Percentiles rank a stretch among this genome's conserved stretches.
phyloP scores from a whole-genome alignment of 345 rosid species.

The Luvunga scandens region DNA sequence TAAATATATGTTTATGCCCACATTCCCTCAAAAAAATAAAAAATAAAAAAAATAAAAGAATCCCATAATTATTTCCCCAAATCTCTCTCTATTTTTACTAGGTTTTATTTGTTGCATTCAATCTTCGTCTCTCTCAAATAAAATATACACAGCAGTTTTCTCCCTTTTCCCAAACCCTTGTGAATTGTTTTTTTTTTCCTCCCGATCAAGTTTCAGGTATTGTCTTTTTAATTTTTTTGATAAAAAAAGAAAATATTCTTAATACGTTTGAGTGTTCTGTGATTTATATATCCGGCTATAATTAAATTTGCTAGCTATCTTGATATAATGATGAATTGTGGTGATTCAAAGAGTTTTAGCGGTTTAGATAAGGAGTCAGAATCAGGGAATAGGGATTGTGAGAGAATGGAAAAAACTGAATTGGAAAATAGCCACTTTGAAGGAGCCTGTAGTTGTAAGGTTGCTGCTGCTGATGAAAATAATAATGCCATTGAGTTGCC shows the following conservation, averaged over 20 bases:
- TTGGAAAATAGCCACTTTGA: not conserved
- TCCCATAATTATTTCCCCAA: not conserved
- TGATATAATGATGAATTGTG: conserved; percentile 19
- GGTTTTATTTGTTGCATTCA: not conserved
- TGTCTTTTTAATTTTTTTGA: no score
- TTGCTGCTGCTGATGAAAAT: conserved; percentile 49
- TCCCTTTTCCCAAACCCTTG: not conserved
- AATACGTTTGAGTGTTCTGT: not conserved
- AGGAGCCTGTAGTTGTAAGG: conserved; percentile 13
- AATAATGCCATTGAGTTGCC: conserved; percentile 80
- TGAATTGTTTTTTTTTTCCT: no score
- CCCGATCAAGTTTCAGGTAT: not conserved
- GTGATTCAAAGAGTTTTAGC: conserved; percentile 10
- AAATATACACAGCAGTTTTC: not conserved
- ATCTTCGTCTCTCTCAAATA: not conserved
- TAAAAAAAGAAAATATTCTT: not conserved
- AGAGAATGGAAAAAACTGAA: conserved; percentile 28
- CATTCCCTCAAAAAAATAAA: no score
- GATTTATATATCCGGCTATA: not conserved
- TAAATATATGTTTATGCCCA: no score
- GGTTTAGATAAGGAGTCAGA: conserved; percentile 21
- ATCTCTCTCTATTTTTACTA: not conserved
- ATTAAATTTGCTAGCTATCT: not conserved
- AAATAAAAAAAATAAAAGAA: no score
- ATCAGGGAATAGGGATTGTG: conserved; percentile 21